Evolutionary conservation across 208 protist genomes (phyloP).

Genomic region (Novymonas esmeraldas): DNA sequence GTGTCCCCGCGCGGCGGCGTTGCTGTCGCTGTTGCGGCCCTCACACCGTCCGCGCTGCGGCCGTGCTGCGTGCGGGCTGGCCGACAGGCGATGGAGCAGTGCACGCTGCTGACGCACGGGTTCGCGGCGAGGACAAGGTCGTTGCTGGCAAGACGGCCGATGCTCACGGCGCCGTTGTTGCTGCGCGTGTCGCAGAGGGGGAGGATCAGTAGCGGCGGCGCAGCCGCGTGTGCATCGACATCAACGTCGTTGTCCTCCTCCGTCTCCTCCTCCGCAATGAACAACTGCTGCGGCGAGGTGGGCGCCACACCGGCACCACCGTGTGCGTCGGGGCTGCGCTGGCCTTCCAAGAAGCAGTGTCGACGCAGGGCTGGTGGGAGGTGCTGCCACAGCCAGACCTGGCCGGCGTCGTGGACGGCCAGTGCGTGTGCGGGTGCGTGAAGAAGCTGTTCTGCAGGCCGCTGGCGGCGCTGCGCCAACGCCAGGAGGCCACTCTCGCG

Average conservation of each 20-base stretch:
- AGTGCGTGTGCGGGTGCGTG: conserved; percentile 1
- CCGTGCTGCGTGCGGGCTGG: neutral
- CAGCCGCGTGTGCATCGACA: too few relatives aligned
- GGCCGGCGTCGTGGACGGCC: neutral
- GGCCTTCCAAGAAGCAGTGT: neutral
- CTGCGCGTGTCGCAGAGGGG: conserved; percentile 21
- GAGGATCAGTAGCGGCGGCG: conserved; percentile 21
- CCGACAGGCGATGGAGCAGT: conserved; percentile 36
- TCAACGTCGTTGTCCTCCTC: neutral
- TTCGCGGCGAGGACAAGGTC: conserved; percentile 42
- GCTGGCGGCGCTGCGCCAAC: conserved; percentile 4
- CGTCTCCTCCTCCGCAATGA: neutral
- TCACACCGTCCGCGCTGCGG: neutral
- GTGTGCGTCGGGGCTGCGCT: neutral
- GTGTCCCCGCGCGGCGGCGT: too few relatives aligned
- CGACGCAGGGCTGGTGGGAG: conserved; percentile 1
- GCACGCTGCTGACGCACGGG: conserved; percentile 57
- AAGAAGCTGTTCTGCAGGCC: neutral
- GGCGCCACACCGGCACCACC: too few relatives aligned
- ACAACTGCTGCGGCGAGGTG: neutral
- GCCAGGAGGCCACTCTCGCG: conserved; percentile 30
- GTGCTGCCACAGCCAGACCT: conserved; percentile 10
- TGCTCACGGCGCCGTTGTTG: conserved; percentile 27
- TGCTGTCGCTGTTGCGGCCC: neutral
- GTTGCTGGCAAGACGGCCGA: conserved; percentile 48